Conservation (phyloP, 2,329 filamentous ascomycete genomes). For the Colletotrichum destructivum region DNA sequence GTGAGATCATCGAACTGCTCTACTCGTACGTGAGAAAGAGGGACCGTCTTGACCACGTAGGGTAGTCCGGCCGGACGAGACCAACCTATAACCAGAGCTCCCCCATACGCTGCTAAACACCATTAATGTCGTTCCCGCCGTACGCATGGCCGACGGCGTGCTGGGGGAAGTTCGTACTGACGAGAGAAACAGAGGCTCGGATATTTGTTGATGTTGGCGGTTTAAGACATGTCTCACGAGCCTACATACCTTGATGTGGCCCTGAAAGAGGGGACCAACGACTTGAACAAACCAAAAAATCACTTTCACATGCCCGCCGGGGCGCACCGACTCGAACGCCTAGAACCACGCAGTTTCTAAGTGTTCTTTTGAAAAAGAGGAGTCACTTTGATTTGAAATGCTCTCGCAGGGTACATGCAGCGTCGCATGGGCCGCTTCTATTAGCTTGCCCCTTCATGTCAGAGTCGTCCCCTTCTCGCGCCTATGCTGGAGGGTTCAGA, state of each 20-base stretch:
- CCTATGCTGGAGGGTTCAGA: slow-evolving; percentile 39
- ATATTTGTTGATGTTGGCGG: neutral
- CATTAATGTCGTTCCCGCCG: neutral
- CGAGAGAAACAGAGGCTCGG: slow-evolving; percentile 3
- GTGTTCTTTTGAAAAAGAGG: neutral
- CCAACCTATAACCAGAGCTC: neutral
- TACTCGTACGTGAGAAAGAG: neutral
- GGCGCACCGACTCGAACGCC: neutral
- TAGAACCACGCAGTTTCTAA: slow-evolving; percentile 10
- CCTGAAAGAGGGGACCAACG: neutral
- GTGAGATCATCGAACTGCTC: neutral
- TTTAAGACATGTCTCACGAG: slow-evolving; percentile 7
- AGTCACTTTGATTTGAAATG: slow-evolving; percentile 24
- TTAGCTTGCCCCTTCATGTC: slow-evolving; percentile 2
- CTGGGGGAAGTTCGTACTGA: neutral
- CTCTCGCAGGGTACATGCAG: slow-evolving; percentile 16
- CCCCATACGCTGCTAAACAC: neutral
- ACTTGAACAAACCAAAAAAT: neutral
- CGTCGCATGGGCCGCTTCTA: slow-evolving; percentile 20
- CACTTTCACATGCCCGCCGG: neutral
- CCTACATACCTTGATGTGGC: slow-evolving; percentile 6
- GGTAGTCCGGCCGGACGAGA: neutral
- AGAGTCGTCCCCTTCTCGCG: neutral
- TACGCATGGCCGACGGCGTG: neutral
- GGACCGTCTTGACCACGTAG: neutral